Evolutionary conservation across 805 yeast species (phyloP).

Genomic region (Wickerhamomyces strasburgensis): DNA sequence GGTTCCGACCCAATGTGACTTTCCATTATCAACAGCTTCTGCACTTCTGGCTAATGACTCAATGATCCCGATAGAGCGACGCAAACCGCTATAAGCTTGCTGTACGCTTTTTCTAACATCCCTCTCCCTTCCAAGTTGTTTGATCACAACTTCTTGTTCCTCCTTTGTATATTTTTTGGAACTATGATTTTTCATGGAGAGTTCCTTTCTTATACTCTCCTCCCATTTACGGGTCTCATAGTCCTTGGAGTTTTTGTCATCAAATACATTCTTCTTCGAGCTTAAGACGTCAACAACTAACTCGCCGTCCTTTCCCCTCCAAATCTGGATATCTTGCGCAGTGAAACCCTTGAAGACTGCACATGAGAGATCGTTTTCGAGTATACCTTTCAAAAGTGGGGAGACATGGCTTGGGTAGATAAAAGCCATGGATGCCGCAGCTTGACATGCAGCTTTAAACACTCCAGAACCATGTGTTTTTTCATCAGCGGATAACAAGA

Average conservation of each 20-base stretch:
- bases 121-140: constrained; percentile 60
- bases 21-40: constrained; percentile 56
- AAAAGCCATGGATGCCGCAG: constrained; percentile 48
- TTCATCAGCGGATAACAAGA: constrained; percentile 16
- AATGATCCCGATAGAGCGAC: constrained; percentile 50
- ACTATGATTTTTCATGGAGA: constrained; percentile 49
- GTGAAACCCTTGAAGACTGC: constrained; percentile 30
- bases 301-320: constrained; percentile 66
- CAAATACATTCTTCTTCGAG: constrained; percentile 37
- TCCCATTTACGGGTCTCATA: constrained; percentile 91
- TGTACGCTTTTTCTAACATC: constrained; percentile 46
- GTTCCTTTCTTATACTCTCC: constrained; percentile 68
- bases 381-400: constrained; percentile 41
- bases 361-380: constrained; percentile 38
- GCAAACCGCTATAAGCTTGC: constrained; percentile 30
- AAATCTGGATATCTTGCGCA: constrained; percentile 51
- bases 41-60: constrained; percentile 48
- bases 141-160: constrained; percentile 58
- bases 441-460: constrained; percentile 46
- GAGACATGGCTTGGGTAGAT: constrained; percentile 54
- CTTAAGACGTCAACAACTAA: constrained; percentile 62
- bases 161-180: constrained; percentile 66
- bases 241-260: constrained; percentile 73
- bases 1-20: constrained; percentile 64
- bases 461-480: constrained; percentile 31